Conservation (phyloP, 345 rosid species). For the Sonneratia caseolaris region DNA sequence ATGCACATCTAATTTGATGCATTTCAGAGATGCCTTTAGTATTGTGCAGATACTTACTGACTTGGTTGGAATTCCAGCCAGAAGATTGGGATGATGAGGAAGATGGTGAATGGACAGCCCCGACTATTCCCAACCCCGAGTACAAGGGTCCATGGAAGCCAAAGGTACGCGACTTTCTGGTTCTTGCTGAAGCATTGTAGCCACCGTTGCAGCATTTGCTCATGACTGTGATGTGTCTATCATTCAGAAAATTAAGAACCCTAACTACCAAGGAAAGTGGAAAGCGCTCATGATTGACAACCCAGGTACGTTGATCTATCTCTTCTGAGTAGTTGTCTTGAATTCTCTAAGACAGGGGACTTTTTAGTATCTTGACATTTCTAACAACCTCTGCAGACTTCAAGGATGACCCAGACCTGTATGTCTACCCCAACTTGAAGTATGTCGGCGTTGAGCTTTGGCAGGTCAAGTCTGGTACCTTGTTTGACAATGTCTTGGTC, state of each 20-base stretch:
- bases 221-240: slow-evolving; percentile 4
- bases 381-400: slow-evolving; percentile 39
- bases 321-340: not conserved
- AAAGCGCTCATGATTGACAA: slow-evolving; percentile 92
- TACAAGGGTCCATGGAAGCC: slow-evolving; percentile 91
- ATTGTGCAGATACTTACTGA: slow-evolving; percentile 8
- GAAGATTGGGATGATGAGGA: slow-evolving; percentile 99
- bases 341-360: not conserved
- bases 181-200: not conserved
- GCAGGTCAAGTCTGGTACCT: slow-evolving; percentile 99
- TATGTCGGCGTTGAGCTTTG: slow-evolving; percentile 93
- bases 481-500: slow-evolving; percentile 83
- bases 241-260: slow-evolving; percentile 89
- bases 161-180: slow-evolving; percentile 45
- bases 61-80: slow-evolving; percentile 40
- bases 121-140: slow-evolving; percentile 92
- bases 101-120: slow-evolving; percentile 98
- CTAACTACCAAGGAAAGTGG: slow-evolving; percentile 93
- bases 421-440: slow-evolving; percentile 83
- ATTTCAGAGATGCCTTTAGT: not conserved
- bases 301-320: slow-evolving; percentile 55
- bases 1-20: slow-evolving; percentile 1
- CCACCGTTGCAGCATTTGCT: not conserved
- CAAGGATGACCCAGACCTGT: slow-evolving; percentile 87
- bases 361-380: not conserved